Evolutionary conservation across 129 eudicot species (phyloP).

Genomic region (Escallonia rubra): DNA sequence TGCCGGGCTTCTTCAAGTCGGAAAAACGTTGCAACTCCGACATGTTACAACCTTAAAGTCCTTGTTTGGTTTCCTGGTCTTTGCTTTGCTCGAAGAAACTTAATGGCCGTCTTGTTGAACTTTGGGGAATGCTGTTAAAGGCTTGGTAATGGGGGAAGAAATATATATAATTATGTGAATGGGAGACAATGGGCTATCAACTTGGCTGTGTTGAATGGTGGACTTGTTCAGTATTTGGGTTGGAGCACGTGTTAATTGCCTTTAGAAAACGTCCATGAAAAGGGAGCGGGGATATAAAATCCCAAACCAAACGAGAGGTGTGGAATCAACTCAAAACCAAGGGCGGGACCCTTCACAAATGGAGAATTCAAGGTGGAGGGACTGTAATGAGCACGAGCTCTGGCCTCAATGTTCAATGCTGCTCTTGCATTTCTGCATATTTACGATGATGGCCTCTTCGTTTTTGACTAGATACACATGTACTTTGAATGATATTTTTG

Average conservation of each 20-base stretch:
- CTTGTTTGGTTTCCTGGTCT: background rate
- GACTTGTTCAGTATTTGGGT: background rate
- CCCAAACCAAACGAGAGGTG: background rate
- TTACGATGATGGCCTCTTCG: no score
- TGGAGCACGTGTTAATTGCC: constrained; percentile 34
- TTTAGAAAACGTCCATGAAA: background rate
- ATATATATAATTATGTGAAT: background rate
- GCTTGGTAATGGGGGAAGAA: background rate
- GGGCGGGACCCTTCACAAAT: no score
- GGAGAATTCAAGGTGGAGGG: background rate
- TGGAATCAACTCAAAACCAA: no score
- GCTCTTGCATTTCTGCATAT: no score
- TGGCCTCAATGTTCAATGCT: background rate
- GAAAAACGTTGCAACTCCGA: background rate
- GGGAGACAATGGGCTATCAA: background rate
- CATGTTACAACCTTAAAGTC: background rate
- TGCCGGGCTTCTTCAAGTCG: background rate
- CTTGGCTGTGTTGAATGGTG: background rate
- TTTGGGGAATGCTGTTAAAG: background rate
- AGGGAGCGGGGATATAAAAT: background rate
- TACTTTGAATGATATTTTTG: no score
- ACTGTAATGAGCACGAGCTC: background rate
- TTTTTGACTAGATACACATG: no score
- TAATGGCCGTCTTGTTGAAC: background rate
- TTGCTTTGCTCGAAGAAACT: background rate